Evolutionary conservation across 768 basidiomycete genomes (phyloP).

Genomic region (Mycena belliarum): DNA sequence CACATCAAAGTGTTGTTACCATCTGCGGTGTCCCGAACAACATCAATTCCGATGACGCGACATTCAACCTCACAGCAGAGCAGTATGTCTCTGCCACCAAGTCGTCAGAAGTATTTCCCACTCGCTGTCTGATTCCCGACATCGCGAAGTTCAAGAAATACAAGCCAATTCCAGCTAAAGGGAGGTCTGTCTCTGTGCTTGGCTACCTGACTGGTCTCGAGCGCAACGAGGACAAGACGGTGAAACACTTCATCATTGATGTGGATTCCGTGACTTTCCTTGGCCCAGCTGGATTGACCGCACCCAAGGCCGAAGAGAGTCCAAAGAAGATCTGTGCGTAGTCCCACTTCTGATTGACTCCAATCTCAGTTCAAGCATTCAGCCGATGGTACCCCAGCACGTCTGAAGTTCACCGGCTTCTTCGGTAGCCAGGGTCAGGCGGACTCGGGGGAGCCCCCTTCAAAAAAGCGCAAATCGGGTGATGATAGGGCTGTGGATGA

Average conservation of each 20-base stretch:
- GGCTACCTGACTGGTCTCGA: neutral
- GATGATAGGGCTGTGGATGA: neutral
- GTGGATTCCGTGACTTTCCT: slow-evolving; percentile 7
- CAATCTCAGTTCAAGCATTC: neutral
- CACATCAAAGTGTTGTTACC: neutral
- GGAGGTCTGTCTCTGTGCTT: neutral
- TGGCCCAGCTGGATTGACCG: too few species aligned
- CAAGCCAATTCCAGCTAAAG: neutral
- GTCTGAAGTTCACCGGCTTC: slow-evolving; percentile 7
- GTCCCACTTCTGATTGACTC: neutral
- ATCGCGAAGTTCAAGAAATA: neutral
- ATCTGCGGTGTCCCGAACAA: neutral
- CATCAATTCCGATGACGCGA: neutral
- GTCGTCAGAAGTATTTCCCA: neutral
- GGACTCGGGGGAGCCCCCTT: neutral
- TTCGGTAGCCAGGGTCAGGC: slow-evolving; percentile 1
- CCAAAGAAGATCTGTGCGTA: too few species aligned
- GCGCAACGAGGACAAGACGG: neutral
- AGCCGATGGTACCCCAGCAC: slow-evolving; percentile 2
- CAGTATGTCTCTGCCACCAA: slow-evolving; percentile 1
- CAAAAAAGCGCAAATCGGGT: neutral
- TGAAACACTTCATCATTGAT: slow-evolving; percentile 5
- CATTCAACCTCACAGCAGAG: neutral
- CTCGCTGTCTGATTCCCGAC: neutral
- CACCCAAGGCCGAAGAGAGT: slow-evolving; percentile 2